These are phyloP conservation scores for Glycyrrhiza uralensis DNA, from an alignment of 306 rosid genomes.

Conservation along the genomic window DNA sequence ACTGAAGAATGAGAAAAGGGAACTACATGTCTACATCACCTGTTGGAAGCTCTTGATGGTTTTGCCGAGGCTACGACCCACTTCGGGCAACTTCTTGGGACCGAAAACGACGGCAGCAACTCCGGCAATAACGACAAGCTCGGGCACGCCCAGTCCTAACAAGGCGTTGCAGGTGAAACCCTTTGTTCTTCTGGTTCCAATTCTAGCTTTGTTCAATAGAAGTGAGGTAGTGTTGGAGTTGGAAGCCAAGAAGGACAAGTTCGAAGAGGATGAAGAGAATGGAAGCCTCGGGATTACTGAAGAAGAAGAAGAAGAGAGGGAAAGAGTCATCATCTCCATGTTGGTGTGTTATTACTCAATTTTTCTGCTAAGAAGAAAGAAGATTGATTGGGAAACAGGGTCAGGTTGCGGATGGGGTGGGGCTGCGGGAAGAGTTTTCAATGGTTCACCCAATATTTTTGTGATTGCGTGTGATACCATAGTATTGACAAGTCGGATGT, in stretches of 20 bases:
- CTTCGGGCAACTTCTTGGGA: slow-evolving; percentile 80
- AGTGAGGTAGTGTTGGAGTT: slow-evolving; percentile 17
- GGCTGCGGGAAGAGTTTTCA: background rate
- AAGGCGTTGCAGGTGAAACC: slow-evolving; percentile 63
- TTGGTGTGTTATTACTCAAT: background rate
- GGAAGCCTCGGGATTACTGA: slow-evolving; percentile 26
- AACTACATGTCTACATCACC: too few relatives aligned
- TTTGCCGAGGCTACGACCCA: slow-evolving; percentile 76
- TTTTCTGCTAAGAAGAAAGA: background rate
- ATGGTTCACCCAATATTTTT: background rate
- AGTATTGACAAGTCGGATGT: background rate
- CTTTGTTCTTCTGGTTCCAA: slow-evolving; percentile 32
- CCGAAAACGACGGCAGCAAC: slow-evolving; percentile 86
- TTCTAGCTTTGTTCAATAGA: slow-evolving; percentile 34
- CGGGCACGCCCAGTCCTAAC: slow-evolving; percentile 86
- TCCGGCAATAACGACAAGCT: slow-evolving; percentile 76
- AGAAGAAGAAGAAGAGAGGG: slow-evolving; percentile 33
- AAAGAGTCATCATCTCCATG: slow-evolving; percentile 53
- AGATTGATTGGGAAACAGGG: background rate
- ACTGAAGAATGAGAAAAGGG: background rate
- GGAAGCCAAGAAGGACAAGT: slow-evolving; percentile 42
- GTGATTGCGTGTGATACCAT: background rate
- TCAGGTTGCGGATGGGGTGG: slow-evolving; percentile 3
- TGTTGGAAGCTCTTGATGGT: slow-evolving; percentile 89
- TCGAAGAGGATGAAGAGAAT: background rate